phyloP scores from a whole-genome alignment of 305 asterid genomes.

The Solanum chacoense region DNA sequence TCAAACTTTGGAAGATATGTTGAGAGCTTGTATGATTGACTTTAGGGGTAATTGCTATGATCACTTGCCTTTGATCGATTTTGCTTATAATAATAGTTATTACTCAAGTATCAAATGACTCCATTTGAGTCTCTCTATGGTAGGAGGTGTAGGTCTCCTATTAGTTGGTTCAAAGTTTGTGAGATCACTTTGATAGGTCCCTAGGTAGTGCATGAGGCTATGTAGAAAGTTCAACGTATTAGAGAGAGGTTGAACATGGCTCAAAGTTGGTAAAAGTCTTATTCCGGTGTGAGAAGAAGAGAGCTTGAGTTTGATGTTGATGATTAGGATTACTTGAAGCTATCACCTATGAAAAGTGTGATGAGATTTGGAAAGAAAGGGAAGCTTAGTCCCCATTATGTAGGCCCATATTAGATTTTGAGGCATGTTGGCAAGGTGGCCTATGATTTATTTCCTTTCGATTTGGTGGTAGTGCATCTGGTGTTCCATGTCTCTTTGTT shows the following conservation, averaged over 20 bases:
- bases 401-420: too few species aligned
- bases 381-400: too few species aligned
- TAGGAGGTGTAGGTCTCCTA: neutral
- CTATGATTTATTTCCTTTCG: too few species aligned
- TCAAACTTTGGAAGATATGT: neutral
- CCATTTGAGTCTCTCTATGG: neutral
- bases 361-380: too few species aligned
- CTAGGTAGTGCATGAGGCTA: neutral
- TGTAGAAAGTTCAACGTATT: neutral
- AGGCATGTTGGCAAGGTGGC: too few species aligned
- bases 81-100: neutral
- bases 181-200: neutral
- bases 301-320: too few species aligned
- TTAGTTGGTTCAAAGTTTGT: neutral
- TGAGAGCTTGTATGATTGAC: neutral
- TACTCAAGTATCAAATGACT: neutral
- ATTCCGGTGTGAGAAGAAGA: too few species aligned
- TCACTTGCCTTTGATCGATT: neutral
- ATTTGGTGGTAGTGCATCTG: too few species aligned
- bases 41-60: neutral
- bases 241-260: neutral
- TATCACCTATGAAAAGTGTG: too few species aligned
- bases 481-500: too few species aligned
- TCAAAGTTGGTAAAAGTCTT: too few species aligned
- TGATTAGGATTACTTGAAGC: too few species aligned